These are phyloP conservation scores for Colletotrichum tanaceti DNA, from an alignment of 2,329 filamentous ascomycete species.

Conservation along the genomic window DNA sequence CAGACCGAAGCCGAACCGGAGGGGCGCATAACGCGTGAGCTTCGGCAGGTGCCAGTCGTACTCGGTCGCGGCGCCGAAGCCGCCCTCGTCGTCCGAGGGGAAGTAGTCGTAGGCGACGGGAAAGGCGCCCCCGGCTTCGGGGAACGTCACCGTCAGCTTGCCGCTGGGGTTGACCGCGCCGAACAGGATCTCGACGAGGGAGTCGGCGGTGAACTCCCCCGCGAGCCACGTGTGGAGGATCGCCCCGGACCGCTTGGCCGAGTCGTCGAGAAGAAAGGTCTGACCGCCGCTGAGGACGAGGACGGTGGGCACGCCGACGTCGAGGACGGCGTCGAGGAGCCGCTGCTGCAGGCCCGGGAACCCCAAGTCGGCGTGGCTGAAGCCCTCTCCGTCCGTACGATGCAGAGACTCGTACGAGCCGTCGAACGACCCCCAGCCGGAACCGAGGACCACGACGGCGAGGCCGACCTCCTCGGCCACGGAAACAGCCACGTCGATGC, in stretches of 20 bases:
- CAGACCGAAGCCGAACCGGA: slow-evolving; percentile 73
- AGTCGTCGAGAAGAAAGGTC: slow-evolving; percentile 47
- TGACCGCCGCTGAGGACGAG: slow-evolving; percentile 49
- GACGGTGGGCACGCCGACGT: slow-evolving; percentile 47
- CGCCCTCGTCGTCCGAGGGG: slow-evolving; percentile 67
- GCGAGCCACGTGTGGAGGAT: slow-evolving; percentile 73
- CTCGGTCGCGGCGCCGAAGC: slow-evolving; percentile 67
- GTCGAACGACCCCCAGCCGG: slow-evolving; percentile 44
- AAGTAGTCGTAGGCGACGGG: slow-evolving; percentile 78
- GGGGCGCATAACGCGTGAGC: slow-evolving; percentile 56
- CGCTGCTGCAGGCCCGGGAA: slow-evolving; percentile 50
- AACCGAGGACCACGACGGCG: slow-evolving; percentile 48
- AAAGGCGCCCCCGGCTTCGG: slow-evolving; percentile 55
- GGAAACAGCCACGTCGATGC: slow-evolving; percentile 43
- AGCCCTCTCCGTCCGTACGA: slow-evolving; percentile 52
- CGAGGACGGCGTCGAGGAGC: slow-evolving; percentile 50
- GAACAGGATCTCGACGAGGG: slow-evolving; percentile 71
- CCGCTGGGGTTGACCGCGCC: slow-evolving; percentile 68
- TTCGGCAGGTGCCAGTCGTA: slow-evolving; percentile 60
- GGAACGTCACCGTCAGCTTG: slow-evolving; percentile 58
- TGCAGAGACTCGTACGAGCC: slow-evolving; percentile 39
- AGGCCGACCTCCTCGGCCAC: slow-evolving; percentile 47
- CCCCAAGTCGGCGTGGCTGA: slow-evolving; percentile 48
- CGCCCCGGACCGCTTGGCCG: slow-evolving; percentile 57
- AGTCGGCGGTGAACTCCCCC: slow-evolving; percentile 73